Base-by-base conservation (phyloP, 1,284 basidiomycete genomes). In the Thecaphora thlaspeos region DNA sequence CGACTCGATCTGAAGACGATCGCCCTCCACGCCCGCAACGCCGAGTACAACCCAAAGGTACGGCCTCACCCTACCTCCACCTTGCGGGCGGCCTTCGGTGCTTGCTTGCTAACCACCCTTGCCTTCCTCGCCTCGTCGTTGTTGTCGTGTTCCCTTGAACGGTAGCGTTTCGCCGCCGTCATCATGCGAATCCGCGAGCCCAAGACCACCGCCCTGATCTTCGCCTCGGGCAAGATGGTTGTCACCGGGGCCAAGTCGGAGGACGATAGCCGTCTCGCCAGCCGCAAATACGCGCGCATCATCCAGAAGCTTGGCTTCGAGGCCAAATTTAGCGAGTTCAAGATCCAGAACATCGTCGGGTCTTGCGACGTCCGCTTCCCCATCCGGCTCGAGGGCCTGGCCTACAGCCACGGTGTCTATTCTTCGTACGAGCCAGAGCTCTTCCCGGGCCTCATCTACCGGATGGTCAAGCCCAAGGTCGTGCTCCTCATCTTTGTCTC, bases 161-260 rank as follows among this genome's bases (percentile, higher is more conserved):
- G 79, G 52, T 84, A 97, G 92, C 93, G 95, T 88, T 98, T 98
- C 82, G 95, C 95, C 67, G 95, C 95, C 58, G 95, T 98, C 66
- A 98, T 98, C 81, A 98, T 99, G 95, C 91, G 95, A 81, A 98
- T 99, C 78, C 91, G 95, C 72, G 94, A 98, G 75, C 95, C 95
- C 53, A 98, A 98, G 84, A 99, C 95, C 53, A 98, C 95, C 38
- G 95, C 95, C 12, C 86, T 99, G 66, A 98, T 98, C 80, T 98
- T 99, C 80, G 95, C 95, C 26, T 96, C 92, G 48, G 95, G 95
- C 79, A 98, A 98, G 85, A 98, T 99, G 91, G 95, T 98, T 78
- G 94, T 97, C 56, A 98, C 95, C 22, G 95, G 95, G 79, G 95
- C 95, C 50, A 98, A 98, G 84, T 91, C 89, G 32, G 95, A 99